These are phyloP conservation scores for Apophysomyces ossiformis DNA, from an alignment of 371 early-diverging fungal genomes.

Conservation along the genomic window DNA sequence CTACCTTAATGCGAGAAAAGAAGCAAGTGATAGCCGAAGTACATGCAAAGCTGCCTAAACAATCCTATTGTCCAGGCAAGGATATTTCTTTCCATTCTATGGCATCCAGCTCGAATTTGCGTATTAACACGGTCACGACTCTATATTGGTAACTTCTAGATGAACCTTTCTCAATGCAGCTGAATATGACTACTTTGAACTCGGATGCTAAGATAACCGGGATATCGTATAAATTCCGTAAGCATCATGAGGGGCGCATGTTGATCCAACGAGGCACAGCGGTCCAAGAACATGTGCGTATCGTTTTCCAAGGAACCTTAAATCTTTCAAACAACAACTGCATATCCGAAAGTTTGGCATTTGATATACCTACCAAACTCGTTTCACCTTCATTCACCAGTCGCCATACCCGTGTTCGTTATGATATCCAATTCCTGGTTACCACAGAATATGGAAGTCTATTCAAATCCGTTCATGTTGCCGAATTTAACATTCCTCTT, in stretches of 20 bases:
- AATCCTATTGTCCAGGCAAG: constrained; percentile 48
- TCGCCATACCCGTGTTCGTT: constrained; percentile 47
- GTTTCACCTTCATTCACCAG: constrained; percentile 51
- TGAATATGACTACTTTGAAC: constrained; percentile 33
- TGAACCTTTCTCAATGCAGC: constrained; percentile 39
- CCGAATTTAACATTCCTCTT: constrained; percentile 40
- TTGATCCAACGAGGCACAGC: constrained; percentile 44
- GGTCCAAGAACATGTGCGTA: constrained; percentile 16
- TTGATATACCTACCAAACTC: constrained; percentile 46
- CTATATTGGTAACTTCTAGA: constrained; percentile 18
- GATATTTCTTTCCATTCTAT: background rate
- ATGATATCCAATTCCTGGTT: constrained; percentile 40
- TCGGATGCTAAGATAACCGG: constrained; percentile 35
- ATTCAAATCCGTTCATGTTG: constrained; percentile 32
- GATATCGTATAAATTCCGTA: constrained; percentile 36
- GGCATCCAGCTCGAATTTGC: background rate
- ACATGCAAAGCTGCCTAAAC: constrained; percentile 42
- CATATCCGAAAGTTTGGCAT: constrained; percentile 28
- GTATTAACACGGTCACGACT: background rate
- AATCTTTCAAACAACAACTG: constrained; percentile 15
- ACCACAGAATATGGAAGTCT: constrained; percentile 35
- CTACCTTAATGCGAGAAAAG: constrained; percentile 17
- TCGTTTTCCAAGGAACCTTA: constrained; percentile 20
- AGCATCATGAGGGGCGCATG: constrained; percentile 50
- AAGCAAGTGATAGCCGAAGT: constrained; percentile 32